These are phyloP conservation scores for Pythium biforme DNA, from an alignment of 352 stramenopile species.

Conservation along the genomic window DNA sequence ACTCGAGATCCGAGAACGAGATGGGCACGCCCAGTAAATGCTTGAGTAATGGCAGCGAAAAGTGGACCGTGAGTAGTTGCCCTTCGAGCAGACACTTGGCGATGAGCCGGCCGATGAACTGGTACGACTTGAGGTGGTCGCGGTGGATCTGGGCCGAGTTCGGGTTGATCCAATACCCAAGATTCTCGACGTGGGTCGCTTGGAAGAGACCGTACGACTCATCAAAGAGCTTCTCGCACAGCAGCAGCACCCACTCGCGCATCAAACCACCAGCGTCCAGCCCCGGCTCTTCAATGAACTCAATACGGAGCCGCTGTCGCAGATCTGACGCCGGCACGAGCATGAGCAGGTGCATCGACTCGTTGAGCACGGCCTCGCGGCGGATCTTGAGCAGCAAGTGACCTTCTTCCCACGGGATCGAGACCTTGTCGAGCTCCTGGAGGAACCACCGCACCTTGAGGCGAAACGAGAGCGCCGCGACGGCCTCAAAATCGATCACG, in stretches of 20 bases:
- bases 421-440: conserved; percentile 73
- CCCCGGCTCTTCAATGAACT: conserved; percentile 81
- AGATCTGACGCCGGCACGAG: conserved; percentile 67
- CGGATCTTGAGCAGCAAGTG: conserved; percentile 80
- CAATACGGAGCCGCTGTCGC: conserved; percentile 70
- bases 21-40: conserved; percentile 78
- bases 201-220: conserved; percentile 77
- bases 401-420: conserved; percentile 73
- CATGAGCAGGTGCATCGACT: conserved; percentile 86
- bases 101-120: conserved; percentile 76
- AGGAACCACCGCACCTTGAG: conserved; percentile 80
- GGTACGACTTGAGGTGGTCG: conserved; percentile 72
- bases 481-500: conserved; percentile 74
- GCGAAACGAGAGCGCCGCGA: conserved; percentile 69
- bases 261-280: conserved; percentile 75
- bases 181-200: conserved; percentile 66
- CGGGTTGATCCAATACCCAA: conserved; percentile 83
- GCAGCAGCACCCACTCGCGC: conserved; percentile 75
- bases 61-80: conserved; percentile 71
- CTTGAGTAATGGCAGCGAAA: conserved; percentile 80
- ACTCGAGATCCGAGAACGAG: conserved; percentile 80
- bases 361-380: conserved; percentile 66
- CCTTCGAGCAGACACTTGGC: conserved; percentile 78
- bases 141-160: conserved; percentile 64
- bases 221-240: conserved; percentile 79